These are phyloP conservation scores for Gastrodia elata DNA, from an alignment of 106 monocot species.

Conservation along the genomic window DNA sequence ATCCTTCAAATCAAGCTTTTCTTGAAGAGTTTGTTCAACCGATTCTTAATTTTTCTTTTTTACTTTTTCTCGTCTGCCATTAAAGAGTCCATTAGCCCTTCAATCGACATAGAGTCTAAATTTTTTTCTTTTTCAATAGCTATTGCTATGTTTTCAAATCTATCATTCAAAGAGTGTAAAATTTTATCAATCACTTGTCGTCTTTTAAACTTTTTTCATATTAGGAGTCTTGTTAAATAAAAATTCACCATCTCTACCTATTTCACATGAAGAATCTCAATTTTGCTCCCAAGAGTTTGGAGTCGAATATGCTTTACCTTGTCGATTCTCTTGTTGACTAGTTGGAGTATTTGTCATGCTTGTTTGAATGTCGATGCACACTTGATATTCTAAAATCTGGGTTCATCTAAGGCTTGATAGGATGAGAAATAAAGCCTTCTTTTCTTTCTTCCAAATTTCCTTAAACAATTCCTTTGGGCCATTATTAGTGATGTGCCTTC, in stretches of 20 bases:
- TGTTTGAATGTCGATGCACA: not conserved
- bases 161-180: no score
- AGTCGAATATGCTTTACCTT: not conserved
- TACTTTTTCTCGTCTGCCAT: no score
- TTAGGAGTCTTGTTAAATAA: slow-evolving; percentile 2
- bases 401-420: not conserved
- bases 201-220: not conserved
- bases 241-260: not conserved
- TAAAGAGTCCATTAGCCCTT: no score
- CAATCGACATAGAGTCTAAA: no score
- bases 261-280: not conserved
- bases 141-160: no score
- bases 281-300: not conserved
- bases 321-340: not conserved
- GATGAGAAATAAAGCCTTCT: not conserved
- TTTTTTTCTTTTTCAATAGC: not conserved
- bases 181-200: not conserved
- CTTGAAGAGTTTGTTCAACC: no score
- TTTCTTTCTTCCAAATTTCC: not conserved
- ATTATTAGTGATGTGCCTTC: not conserved
- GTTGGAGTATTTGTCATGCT: not conserved
- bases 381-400: not conserved
- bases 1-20: no score
- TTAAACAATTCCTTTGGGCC: not conserved
- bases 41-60: no score